Conservation (phyloP, 768 basidiomycete species). For the Galerina marginata region DNA sequence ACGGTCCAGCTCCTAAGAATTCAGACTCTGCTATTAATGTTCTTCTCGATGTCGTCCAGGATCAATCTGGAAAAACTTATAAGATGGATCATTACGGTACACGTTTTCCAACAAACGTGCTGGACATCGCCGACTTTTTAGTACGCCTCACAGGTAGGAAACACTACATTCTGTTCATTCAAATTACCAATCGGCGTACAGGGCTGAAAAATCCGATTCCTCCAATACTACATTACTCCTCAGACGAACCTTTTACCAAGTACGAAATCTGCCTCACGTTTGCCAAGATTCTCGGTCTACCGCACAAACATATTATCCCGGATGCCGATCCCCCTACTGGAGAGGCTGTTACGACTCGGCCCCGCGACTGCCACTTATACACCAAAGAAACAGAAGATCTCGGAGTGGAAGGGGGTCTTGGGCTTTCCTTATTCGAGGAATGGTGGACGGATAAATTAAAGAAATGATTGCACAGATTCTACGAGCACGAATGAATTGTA, state of each 20-base stretch:
- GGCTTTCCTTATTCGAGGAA: slow-evolving; percentile 73
- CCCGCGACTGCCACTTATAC: slow-evolving; percentile 80
- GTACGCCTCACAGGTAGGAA: slow-evolving; percentile 72
- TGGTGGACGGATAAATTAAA: slow-evolving; percentile 77
- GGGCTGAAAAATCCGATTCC: slow-evolving; percentile 56
- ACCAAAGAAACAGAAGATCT: slow-evolving; percentile 77
- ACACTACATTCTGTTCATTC: background rate
- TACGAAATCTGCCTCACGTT: slow-evolving; percentile 90
- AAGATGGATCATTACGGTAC: slow-evolving; percentile 97
- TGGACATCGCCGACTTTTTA: slow-evolving; percentile 87
- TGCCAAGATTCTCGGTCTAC: slow-evolving; percentile 68
- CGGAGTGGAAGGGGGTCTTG: slow-evolving; percentile 61
- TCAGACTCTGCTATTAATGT: slow-evolving; percentile 90
- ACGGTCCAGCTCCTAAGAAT: slow-evolving; percentile 85
- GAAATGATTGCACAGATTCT: slow-evolving; percentile 9
- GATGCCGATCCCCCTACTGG: slow-evolving; percentile 72
- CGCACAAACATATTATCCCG: slow-evolving; percentile 77
- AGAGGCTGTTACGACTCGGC: slow-evolving; percentile 71
- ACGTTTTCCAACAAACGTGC: slow-evolving; percentile 89
- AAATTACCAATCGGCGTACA: slow-evolving; percentile 13
- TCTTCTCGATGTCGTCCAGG: slow-evolving; percentile 83
- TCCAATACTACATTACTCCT: slow-evolving; percentile 85
- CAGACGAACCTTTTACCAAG: slow-evolving; percentile 84
- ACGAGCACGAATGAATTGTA: background rate
- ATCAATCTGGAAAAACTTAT: slow-evolving; percentile 86